Evolutionary conservation across 2,329 filamentous ascomycete species (phyloP).

Genomic region (Trichophyton equinum): DNA sequence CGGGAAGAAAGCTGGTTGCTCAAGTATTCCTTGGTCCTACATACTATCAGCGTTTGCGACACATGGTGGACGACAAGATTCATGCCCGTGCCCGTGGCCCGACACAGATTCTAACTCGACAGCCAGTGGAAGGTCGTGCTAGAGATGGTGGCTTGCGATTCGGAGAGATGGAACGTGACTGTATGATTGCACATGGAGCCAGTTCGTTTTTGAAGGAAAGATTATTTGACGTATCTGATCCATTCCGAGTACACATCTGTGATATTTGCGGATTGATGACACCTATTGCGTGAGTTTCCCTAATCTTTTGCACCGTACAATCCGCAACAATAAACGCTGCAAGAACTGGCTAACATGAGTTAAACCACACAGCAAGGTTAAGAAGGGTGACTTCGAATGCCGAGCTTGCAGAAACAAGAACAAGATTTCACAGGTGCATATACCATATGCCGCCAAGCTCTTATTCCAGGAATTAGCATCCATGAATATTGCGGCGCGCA

Average conservation of each 20-base stretch:
- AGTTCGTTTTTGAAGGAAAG: slow-evolving; percentile 95
- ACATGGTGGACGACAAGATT: slow-evolving; percentile 99
- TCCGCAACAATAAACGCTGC: background rate
- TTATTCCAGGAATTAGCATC: slow-evolving; percentile 95
- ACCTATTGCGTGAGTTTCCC: slow-evolving; percentile 75
- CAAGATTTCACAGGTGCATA: slow-evolving; percentile 93
- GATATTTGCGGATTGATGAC: slow-evolving; percentile 99
- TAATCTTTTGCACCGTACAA: slow-evolving; percentile 5
- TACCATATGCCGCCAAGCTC: slow-evolving; percentile 93
- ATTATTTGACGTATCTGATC: slow-evolving; percentile 92
- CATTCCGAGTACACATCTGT: slow-evolving; percentile 95
- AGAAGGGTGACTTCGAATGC: slow-evolving; percentile 93
- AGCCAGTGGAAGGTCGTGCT: slow-evolving; percentile 96
- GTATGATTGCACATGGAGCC: slow-evolving; percentile 99
- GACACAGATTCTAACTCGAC: slow-evolving; percentile 90
- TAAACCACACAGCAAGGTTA: slow-evolving; percentile 56
- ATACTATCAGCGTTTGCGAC: slow-evolving; percentile 94
- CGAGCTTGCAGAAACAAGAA: slow-evolving; percentile 98
- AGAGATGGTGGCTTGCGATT: slow-evolving; percentile 96
- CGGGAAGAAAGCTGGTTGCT: slow-evolving; percentile 79
- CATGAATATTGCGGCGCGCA: slow-evolving; percentile 96
- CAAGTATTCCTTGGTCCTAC: slow-evolving; percentile 96
- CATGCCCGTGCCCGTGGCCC: slow-evolving; percentile 96
- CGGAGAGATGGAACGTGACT: slow-evolving; percentile 99
- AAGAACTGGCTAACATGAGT: slow-evolving; percentile 4